Base-by-base conservation (phyloP, 345 rosid genomes). In the Citrus hindsii region DNA sequence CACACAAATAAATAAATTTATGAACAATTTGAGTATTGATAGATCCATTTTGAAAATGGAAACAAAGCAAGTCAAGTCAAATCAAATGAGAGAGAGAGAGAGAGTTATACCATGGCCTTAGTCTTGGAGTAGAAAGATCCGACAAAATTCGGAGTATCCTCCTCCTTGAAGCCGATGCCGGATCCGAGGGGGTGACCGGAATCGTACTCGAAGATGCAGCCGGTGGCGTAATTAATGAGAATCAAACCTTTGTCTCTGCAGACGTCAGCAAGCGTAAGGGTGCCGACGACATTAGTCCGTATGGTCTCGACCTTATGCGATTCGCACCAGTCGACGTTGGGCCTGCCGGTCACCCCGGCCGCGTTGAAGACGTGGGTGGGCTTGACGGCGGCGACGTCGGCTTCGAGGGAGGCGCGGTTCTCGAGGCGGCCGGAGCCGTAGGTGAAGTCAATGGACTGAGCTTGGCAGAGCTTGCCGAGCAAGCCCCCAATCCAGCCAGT, bases 291-390 rank as follows among this genome's bases (percentile, higher is more conserved):
- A 79, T 94, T 94, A 53, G 97, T 86, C 60, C 94, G 84, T 58
- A 94, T 91, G 27, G 98, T 94, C 89, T 94, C 98, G 42, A 91
- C 98, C 88, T 91, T 94, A 65, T 92, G 97, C 40, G 93, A 84
- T 71, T 94, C 98, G 74, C 98, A 94, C 98, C 98, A 94, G 77
- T 94, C 98, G 67, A 92, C 97, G 79, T 92, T 94, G 16, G 98
- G 98, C 42, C 95, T 86, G 9, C 97, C 98, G 27, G 98, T 94
- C 67, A 94, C 97, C 37, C 98, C 98, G 67, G 94, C 98, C 10
- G 98, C 98, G 86, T 93, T 95, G 85, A 92, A 93, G 2, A 95
- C 97, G 82, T 95, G 98, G 58, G 88, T 89, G 9, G 98, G 98
- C 24, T 85, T 84, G 77, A 81, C 83, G 9, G 89, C 37, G 53